phyloP scores from a whole-genome alignment of 2,329 filamentous ascomycete species.

The Hypoxylon sp. region DNA sequence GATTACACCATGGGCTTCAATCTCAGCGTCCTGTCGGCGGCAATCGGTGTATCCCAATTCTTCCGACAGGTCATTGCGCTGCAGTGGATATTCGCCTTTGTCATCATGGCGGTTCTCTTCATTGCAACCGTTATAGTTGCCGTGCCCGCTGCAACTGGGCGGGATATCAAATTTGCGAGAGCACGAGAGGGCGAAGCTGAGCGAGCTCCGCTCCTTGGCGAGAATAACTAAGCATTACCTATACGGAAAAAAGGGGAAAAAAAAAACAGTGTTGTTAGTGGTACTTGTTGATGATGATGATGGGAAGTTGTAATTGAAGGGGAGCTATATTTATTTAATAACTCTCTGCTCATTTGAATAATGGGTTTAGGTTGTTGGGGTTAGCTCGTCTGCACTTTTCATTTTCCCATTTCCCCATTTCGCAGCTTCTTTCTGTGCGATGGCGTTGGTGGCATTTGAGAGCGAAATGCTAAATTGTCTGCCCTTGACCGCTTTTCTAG shows the following conservation, averaged over 20 bases:
- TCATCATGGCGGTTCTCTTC: slow-evolving; percentile 83
- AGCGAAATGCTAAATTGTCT: slow-evolving; percentile 10
- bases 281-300: not conserved
- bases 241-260: not conserved
- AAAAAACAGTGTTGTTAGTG: not conserved
- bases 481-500: not conserved
- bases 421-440: slow-evolving; percentile 2
- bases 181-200: slow-evolving; percentile 66
- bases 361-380: not conserved
- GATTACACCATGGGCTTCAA: slow-evolving; percentile 85
- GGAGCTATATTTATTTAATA: slow-evolving; percentile 4
- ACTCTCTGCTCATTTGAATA: slow-evolving; percentile 23
- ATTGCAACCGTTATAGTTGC: slow-evolving; percentile 76
- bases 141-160: slow-evolving; percentile 74
- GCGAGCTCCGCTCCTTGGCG: slow-evolving; percentile 73
- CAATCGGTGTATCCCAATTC: slow-evolving; percentile 85
- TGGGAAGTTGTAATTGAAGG: not conserved
- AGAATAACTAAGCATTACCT: slow-evolving; percentile 57
- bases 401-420: slow-evolving; percentile 9
- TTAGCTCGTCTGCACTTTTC: too few relatives aligned
- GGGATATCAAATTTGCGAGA: slow-evolving; percentile 66
- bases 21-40: slow-evolving; percentile 79
- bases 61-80: slow-evolving; percentile 79
- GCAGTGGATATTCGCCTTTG: slow-evolving; percentile 94
- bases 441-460: slow-evolving; percentile 24